phyloP scores from a whole-genome alignment of 768 basidiomycete species.

The Leccinum arenicola region DNA sequence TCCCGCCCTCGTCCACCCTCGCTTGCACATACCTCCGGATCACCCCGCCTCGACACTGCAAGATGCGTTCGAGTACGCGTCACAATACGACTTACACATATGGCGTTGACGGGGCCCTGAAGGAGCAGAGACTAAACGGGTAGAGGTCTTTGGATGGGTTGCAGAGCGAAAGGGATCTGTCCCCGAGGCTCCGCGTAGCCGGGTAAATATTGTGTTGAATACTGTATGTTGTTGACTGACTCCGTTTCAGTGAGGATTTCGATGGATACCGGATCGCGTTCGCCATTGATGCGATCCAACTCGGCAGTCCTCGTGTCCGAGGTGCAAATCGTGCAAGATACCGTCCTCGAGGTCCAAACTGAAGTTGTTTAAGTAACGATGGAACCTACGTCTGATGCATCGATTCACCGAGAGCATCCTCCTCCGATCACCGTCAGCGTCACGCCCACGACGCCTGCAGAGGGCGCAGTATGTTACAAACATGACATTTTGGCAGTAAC shows the following conservation, averaged over 20 bases:
- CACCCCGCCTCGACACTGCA: slow-evolving; percentile 48
- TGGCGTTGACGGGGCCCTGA: slow-evolving; percentile 83
- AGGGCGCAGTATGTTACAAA: too few relatives aligned
- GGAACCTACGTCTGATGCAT: slow-evolving; percentile 3
- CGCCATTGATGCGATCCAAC: slow-evolving; percentile 20
- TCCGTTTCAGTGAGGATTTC: slow-evolving; percentile 28
- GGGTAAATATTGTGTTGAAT: slow-evolving; percentile 1
- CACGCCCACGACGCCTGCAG: slow-evolving; percentile 58
- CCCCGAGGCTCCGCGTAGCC: slow-evolving; percentile 25
- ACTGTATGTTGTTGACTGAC: neutral
- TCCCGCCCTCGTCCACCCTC: slow-evolving; percentile 36
- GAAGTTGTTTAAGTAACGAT: slow-evolving; percentile 1
- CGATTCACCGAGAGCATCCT: neutral
- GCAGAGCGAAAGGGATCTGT: slow-evolving; percentile 51
- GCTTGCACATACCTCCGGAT: slow-evolving; percentile 43
- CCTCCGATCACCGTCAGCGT: slow-evolving; percentile 57
- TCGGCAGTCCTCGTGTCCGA: slow-evolving; percentile 15
- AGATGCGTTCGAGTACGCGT: slow-evolving; percentile 70
- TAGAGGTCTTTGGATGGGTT: slow-evolving; percentile 86
- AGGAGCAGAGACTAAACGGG: slow-evolving; percentile 74
- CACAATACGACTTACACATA: slow-evolving; percentile 87
- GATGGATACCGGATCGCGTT: slow-evolving; percentile 27
- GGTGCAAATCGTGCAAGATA: slow-evolving; percentile 5
- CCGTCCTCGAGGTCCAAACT: slow-evolving; percentile 8
- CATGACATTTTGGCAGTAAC: too few relatives aligned